Conservation (phyloP, 1,284 basidiomycete genomes). For the Cryptococcus floricola region DNA sequence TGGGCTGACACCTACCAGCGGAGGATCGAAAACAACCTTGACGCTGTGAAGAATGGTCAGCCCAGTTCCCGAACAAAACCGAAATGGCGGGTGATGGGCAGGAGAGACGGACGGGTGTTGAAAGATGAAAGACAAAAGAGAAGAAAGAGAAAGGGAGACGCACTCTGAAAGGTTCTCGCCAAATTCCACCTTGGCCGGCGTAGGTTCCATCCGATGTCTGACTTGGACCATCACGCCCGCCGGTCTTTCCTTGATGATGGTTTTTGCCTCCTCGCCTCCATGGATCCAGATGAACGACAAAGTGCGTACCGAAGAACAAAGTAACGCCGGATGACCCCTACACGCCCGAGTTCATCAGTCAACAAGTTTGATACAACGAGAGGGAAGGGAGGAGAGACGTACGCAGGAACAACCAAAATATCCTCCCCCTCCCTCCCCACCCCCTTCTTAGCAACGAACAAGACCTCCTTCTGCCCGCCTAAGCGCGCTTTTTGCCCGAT, state of each 20-base stretch:
- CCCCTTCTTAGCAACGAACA: constrained; percentile 77
- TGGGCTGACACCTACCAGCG: constrained; percentile 66
- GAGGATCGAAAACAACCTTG: constrained; percentile 54
- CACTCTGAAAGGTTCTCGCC: not conserved
- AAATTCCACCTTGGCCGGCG: constrained; percentile 39
- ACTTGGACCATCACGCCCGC: constrained; percentile 59
- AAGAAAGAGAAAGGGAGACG: too few relatives aligned
- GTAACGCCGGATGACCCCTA: constrained; percentile 65
- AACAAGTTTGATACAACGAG: not conserved
- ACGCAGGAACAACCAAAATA: constrained; percentile 70
- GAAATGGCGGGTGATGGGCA: too few relatives aligned
- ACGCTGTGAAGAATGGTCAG: constrained; percentile 35
- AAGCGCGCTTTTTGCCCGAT: constrained; percentile 76
- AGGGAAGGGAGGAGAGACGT: constrained; percentile 53
- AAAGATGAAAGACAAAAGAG: not conserved
- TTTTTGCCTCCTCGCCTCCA: constrained; percentile 30
- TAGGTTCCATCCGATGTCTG: constrained; percentile 64
- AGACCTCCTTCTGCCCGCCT: constrained; percentile 58
- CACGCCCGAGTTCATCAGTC: not conserved
- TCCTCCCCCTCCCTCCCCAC: constrained; percentile 53
- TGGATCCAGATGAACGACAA: constrained; percentile 68
- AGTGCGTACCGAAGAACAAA: constrained; percentile 53
- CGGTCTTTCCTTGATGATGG: constrained; percentile 30
- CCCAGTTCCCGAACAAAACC: too few relatives aligned
- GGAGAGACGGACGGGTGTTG: not conserved